These are phyloP conservation scores for Irpex sp. DNA, from an alignment of 1,284 basidiomycete species.

Conservation along the genomic window DNA sequence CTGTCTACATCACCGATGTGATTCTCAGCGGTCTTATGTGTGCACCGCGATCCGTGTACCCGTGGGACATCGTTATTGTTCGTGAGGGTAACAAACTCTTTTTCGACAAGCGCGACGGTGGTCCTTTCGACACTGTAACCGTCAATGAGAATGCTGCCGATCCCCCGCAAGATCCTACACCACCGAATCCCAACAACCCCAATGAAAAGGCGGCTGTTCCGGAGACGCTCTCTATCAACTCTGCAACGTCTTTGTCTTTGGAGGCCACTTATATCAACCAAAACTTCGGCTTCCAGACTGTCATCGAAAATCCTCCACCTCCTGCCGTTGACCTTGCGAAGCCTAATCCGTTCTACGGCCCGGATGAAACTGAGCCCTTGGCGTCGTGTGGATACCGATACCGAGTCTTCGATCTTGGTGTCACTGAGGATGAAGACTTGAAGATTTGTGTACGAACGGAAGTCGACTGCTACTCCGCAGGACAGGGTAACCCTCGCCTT, in stretches of 20 bases:
- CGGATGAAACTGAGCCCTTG: constrained; percentile 91
- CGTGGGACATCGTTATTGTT: constrained; percentile 97
- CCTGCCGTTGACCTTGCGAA: constrained; percentile 71
- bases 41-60: constrained; percentile 92
- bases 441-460: constrained; percentile 94
- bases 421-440: constrained; percentile 88
- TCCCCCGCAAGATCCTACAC: constrained; percentile 84
- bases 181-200: constrained; percentile 75
- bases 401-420: constrained; percentile 91
- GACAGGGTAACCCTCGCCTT: constrained; percentile 59
- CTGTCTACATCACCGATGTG: constrained; percentile 92
- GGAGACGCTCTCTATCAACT: constrained; percentile 83
- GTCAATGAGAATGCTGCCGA: constrained; percentile 99
- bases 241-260: constrained; percentile 89
- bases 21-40: constrained; percentile 98
- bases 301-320: constrained; percentile 68
- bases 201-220: constrained; percentile 58
- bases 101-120: constrained; percentile 98
- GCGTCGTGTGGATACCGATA: constrained; percentile 97
- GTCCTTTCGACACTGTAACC: constrained; percentile 95
- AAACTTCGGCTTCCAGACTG: constrained; percentile 97
- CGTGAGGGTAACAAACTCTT: constrained; percentile 93
- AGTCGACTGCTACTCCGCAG: constrained; percentile 85
- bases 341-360: constrained; percentile 94
- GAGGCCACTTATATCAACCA: constrained; percentile 99